A percentile compares a stretch with the other conserved stretches of the same genome.
Conservation (phyloP, 495 filamentous ascomycete species). For the Lepraria neglecta region DNA sequence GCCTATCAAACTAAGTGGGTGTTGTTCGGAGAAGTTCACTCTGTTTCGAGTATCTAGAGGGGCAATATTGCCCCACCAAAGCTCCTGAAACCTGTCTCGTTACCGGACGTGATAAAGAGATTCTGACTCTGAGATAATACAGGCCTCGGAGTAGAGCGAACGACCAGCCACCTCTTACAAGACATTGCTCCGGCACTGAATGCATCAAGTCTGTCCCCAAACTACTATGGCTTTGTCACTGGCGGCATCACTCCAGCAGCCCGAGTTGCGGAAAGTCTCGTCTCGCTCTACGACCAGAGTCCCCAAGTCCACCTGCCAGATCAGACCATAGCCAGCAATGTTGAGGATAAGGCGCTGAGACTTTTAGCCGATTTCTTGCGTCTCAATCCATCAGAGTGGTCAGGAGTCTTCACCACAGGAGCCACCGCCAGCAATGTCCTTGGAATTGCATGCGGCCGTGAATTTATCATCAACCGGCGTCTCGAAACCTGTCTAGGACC, state of each 20-base stretch:
- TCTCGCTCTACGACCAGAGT: conserved; percentile 73
- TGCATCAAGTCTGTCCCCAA: conserved; percentile 50
- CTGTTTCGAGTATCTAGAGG: no score
- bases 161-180: conserved; percentile 47
- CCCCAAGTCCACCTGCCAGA: conserved; percentile 75
- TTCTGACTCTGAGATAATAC: no score
- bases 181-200: conserved; percentile 64
- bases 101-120: no score
- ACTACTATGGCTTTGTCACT: conserved; percentile 86
- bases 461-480: conserved; percentile 51
- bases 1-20: no score
- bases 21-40: no score
- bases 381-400: conserved; percentile 47
- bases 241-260: conserved; percentile 78
- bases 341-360: conserved; percentile 64
- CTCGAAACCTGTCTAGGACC: conserved; percentile 20
- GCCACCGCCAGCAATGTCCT: conserved; percentile 82
- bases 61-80: no score
- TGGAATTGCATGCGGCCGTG: conserved; percentile 70
- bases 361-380: conserved; percentile 63
- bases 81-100: no score
- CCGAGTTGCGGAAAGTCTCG: conserved; percentile 74
- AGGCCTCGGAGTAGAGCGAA: conserved; percentile 37
- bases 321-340: conserved; percentile 64
- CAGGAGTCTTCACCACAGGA: conserved; percentile 76